phyloP scores from a whole-genome alignment of 495 filamentous ascomycete species.

The Penicillium verhagenii region DNA sequence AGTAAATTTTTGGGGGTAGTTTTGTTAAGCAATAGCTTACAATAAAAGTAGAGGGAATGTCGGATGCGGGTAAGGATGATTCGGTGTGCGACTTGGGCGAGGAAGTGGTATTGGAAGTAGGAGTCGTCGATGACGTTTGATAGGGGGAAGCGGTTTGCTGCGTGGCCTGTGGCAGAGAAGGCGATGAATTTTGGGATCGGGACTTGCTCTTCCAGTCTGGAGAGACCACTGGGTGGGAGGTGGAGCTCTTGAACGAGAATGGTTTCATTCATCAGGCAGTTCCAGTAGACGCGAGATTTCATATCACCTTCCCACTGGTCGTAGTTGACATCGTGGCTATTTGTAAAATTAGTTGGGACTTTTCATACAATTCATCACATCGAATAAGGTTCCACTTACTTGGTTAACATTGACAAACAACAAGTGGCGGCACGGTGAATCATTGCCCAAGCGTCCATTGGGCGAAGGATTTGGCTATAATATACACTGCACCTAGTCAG shows the following conservation, averaged over 20 bases:
- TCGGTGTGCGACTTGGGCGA: constrained; percentile 49
- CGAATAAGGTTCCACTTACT: constrained; percentile 28
- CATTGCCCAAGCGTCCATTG: constrained; percentile 50
- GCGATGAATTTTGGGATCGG: constrained; percentile 50
- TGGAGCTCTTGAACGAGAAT: constrained; percentile 49
- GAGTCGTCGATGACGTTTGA: constrained; percentile 42
- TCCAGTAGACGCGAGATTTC: constrained; percentile 52
- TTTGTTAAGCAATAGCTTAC: constrained; percentile 21
- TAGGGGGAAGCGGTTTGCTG: constrained; percentile 25
- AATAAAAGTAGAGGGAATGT: constrained; percentile 49
- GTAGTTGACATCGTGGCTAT: constrained; percentile 44
- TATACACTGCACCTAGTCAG: constrained; percentile 28
- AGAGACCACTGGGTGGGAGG: constrained; percentile 46
- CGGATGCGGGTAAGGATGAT: constrained; percentile 50
- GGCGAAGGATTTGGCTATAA: constrained; percentile 45
- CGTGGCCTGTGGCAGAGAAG: constrained; percentile 40
- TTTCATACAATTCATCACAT: not conserved
- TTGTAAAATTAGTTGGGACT: constrained; percentile 6
- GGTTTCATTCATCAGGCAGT: constrained; percentile 50
- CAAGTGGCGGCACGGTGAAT: constrained; percentile 48
- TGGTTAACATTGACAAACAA: constrained; percentile 47
- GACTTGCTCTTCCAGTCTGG: constrained; percentile 44
- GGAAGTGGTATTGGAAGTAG: constrained; percentile 51
- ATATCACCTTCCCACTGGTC: constrained; percentile 51
- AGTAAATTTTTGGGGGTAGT: not conserved